A percentile compares a stretch with the other conserved stretches of the same genome.
Conservation (phyloP, 2,329 filamentous ascomycete species). For the Pseudogymnoascus verrucosus region DNA sequence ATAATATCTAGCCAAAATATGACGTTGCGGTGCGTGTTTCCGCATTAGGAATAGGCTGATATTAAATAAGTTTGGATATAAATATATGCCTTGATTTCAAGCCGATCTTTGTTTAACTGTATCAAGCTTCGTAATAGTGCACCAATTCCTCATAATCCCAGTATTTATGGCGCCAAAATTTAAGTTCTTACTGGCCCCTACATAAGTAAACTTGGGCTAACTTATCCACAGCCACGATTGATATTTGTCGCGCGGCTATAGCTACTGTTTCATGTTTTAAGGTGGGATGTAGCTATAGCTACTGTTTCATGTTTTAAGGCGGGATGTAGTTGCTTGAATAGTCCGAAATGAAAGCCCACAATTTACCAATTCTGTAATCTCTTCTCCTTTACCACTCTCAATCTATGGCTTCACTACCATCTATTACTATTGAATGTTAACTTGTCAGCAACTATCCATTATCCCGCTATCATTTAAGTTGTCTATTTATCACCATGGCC, state of each 20-base stretch:
- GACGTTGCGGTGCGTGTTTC: no score
- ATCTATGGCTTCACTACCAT: not conserved
- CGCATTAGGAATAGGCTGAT: no score
- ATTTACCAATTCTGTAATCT: not conserved
- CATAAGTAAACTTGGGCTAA: not conserved
- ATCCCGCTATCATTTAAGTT: not conserved
- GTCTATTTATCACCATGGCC: not conserved
- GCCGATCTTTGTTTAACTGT: no score
- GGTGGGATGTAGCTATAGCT: not conserved
- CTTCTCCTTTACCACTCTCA: not conserved
- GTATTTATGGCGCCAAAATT: no score
- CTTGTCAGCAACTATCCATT: not conserved
- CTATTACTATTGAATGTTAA: not conserved
- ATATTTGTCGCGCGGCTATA: not conserved
- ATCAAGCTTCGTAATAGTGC: no score
- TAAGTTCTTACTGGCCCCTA: no score
- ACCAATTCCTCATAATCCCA: no score
- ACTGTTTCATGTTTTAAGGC: not conserved
- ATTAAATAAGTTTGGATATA: no score
- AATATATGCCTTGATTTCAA: no score
- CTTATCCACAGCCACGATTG: not conserved
- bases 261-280: not conserved
- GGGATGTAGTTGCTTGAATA: not conserved
- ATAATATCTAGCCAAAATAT: not conserved
- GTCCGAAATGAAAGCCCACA: not conserved